These are phyloP conservation scores for Metschnikowia sp. DNA, from an alignment of 805 yeast genomes.

Conservation along the genomic window DNA sequence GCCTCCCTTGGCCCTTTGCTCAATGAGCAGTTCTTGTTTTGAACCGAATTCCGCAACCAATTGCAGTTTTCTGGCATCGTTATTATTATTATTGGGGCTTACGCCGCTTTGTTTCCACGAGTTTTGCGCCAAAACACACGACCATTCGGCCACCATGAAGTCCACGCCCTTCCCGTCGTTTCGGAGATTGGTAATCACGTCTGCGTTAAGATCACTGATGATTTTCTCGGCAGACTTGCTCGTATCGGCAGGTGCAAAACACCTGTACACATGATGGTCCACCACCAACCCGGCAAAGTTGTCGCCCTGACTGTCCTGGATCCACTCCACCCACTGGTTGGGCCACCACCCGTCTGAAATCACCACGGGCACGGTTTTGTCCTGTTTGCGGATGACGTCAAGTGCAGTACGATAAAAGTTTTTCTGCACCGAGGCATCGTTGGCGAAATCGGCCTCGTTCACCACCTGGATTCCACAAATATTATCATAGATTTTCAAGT, in stretches of 20 bases:
- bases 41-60: constrained; percentile 62
- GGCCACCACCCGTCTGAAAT: constrained; percentile 96
- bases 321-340: constrained; percentile 68
- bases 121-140: constrained; percentile 75
- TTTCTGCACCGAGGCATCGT: constrained; percentile 49
- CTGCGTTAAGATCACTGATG: constrained; percentile 50
- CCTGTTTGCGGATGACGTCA: constrained; percentile 52
- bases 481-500: constrained; percentile 56
- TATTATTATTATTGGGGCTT: constrained; percentile 10
- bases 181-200: constrained; percentile 47
- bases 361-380: constrained; percentile 62
- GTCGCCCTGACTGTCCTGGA: constrained; percentile 40
- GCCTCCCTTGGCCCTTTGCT: constrained; percentile 54
- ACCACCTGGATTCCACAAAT: constrained; percentile 80
- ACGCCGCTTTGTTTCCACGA: constrained; percentile 60
- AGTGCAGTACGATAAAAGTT: constrained; percentile 65
- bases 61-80: constrained; percentile 41
- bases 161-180: constrained; percentile 52
- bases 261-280: constrained; percentile 83
- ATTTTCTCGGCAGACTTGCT: constrained; percentile 61
- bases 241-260: constrained; percentile 75
- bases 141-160: constrained; percentile 82
- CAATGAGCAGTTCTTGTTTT: constrained; percentile 46
- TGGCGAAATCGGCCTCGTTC: constrained; percentile 73
- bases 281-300: constrained; percentile 56